These are phyloP conservation scores for Verticillium albo-atrum DNA, from an alignment of 2,329 filamentous ascomycete species.

Conservation along the genomic window DNA sequence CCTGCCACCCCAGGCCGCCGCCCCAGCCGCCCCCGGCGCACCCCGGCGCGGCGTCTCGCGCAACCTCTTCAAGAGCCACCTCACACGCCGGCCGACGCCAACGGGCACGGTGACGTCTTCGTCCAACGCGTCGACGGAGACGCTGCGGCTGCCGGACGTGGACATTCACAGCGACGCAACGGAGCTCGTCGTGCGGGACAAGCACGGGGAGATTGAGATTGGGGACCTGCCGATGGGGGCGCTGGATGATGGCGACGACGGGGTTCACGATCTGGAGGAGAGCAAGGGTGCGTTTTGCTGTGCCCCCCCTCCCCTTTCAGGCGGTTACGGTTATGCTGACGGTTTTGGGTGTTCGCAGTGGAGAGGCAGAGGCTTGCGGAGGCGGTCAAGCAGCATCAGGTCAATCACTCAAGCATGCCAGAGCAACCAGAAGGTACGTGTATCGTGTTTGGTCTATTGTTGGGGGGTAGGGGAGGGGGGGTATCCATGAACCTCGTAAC, in stretches of 20 bases:
- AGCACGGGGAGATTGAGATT: constrained; percentile 60
- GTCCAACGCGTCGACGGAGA: constrained; percentile 35
- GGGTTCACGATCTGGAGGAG: constrained; percentile 53
- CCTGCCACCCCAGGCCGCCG: not conserved
- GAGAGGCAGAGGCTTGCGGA: constrained; percentile 58
- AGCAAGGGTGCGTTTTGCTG: constrained; percentile 41
- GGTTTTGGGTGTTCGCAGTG: constrained; percentile 28
- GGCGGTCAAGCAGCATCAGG: constrained; percentile 56
- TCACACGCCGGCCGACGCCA: constrained; percentile 52
- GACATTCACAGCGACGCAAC: constrained; percentile 33
- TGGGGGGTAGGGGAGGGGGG: not conserved
- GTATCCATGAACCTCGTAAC: not conserved
- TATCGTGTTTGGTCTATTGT: not conserved
- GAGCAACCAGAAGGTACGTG: constrained; percentile 47
- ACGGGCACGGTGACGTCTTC: constrained; percentile 17
- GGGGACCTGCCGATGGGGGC: constrained; percentile 48
- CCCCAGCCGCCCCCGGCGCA: not conserved
- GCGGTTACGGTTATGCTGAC: not conserved
- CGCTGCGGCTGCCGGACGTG: constrained; percentile 31
- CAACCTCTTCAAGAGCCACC: constrained; percentile 57
- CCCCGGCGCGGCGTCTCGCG: constrained; percentile 34
- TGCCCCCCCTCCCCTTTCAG: not conserved
- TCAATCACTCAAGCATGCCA: constrained; percentile 48
- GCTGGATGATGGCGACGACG: constrained; percentile 51
- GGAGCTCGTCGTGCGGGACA: constrained; percentile 60